Percentiles rank a stretch among this genome's conserved stretches.
These are phyloP conservation scores for Exophiala sideris DNA, from an alignment of 2,329 filamentous ascomycete genomes.

Conservation along the genomic window DNA sequence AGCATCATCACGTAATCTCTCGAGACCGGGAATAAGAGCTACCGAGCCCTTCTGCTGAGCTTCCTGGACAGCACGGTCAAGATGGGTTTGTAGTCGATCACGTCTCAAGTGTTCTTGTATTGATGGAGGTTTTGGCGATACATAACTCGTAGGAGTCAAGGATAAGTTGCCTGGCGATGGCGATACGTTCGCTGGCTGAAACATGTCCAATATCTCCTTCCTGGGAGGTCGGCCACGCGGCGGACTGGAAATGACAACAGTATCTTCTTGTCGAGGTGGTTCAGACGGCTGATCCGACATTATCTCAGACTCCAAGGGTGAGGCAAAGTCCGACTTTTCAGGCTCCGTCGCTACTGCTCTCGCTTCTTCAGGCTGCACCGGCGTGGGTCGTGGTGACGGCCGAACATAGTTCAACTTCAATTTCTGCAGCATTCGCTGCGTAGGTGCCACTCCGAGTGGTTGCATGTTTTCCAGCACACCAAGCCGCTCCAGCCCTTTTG, in stretches of 20 bases:
- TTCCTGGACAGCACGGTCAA: slow-evolving; percentile 24
- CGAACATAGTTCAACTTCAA: slow-evolving; percentile 37
- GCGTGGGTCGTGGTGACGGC: slow-evolving; percentile 23
- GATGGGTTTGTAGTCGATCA: slow-evolving; percentile 23
- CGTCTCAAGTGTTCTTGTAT: slow-evolving; percentile 28
- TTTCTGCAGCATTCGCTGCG: slow-evolving; percentile 57
- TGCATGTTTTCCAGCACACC: slow-evolving; percentile 82
- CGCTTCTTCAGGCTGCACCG: slow-evolving; percentile 18
- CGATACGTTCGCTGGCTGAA: slow-evolving; percentile 10
- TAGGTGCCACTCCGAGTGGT: slow-evolving; percentile 70
- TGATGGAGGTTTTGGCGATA: slow-evolving; percentile 21
- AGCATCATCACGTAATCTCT: slow-evolving; percentile 23
- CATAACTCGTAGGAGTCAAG: slow-evolving; percentile 14
- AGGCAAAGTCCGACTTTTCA: slow-evolving; percentile 23
- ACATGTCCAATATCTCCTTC: slow-evolving; percentile 25
- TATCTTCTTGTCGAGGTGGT: slow-evolving; percentile 11
- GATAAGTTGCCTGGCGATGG: slow-evolving; percentile 18
- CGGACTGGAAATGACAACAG: slow-evolving; percentile 26
- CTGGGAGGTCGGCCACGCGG: slow-evolving; percentile 27
- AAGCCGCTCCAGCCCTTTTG: slow-evolving; percentile 66
- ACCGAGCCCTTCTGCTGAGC: slow-evolving; percentile 21
- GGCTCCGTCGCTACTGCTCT: slow-evolving; percentile 19
- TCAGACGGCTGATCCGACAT: slow-evolving; percentile 11
- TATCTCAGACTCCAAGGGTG: slow-evolving; percentile 19
- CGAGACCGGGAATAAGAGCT: slow-evolving; percentile 24